phyloP scores from a whole-genome alignment of 495 filamentous ascomycete genomes.

The Penicillium soppii region DNA sequence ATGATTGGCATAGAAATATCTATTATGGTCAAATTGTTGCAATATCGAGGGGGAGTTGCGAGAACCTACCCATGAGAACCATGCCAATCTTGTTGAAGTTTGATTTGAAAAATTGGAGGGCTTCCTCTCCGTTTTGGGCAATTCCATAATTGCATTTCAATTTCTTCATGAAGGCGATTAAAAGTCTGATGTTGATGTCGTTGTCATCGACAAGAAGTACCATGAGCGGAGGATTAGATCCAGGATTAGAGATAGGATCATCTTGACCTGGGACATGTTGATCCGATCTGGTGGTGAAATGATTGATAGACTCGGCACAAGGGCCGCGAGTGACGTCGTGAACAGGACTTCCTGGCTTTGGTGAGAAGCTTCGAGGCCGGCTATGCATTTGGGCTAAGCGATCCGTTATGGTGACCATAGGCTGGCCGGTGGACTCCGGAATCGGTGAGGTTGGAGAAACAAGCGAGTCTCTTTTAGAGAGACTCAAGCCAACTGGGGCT shows the following conservation, averaged over 20 bases:
- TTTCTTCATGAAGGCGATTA: slow-evolving; percentile 40
- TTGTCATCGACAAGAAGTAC: slow-evolving; percentile 40
- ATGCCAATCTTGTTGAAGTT: slow-evolving; percentile 36
- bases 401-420: too few relatives aligned
- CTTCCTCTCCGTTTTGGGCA: slow-evolving; percentile 54
- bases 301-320: background rate
- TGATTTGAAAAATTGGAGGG: slow-evolving; percentile 43
- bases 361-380: too few relatives aligned
- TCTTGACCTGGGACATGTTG: slow-evolving; percentile 8
- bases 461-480: background rate
- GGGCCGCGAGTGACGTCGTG: too few relatives aligned
- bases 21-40: slow-evolving; percentile 1
- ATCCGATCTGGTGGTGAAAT: background rate
- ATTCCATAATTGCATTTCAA: slow-evolving; percentile 19
- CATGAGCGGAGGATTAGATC: background rate
- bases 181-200: slow-evolving; percentile 33
- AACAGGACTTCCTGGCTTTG: too few relatives aligned
- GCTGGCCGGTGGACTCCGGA: too few relatives aligned
- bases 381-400: too few relatives aligned
- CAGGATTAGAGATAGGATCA: background rate
- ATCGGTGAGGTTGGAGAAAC: background rate
- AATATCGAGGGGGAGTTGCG: background rate
- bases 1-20: slow-evolving; percentile 61
- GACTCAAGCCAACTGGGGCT: background rate
- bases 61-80: slow-evolving; percentile 47